Evolutionary conservation across 257 asterid species (phyloP), one percentile per base, ranked within the genome.

Genomic region (Jaltomata sinuosa): DNA sequence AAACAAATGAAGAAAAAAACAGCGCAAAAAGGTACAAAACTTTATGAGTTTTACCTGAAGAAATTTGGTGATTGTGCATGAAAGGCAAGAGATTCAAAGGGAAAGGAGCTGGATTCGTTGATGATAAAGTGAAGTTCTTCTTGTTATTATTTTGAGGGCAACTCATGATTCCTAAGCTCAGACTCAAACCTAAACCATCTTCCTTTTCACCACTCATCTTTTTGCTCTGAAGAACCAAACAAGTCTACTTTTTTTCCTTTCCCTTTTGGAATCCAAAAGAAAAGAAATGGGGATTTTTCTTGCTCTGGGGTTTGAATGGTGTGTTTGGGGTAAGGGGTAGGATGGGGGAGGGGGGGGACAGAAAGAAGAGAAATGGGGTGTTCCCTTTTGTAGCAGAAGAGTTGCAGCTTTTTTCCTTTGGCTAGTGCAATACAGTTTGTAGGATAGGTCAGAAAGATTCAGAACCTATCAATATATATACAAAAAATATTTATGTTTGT

Each of bases 331-430:
- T 1, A 1, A 1, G 45, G 18, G 80, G 6, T n/a, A n/a, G 8
- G 72, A 61, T 83, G 82, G 64, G 8, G 77, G 16, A 85, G 25
- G 67, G 71, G 85, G 91, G 96, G 90, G 96, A 91, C 97, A 93
- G 92, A 90, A 92, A 62, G 97, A 92, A 90, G 92, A 91, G 93
- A 92, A 87, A 88, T 85, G 92, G 93, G 90, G 52, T 88, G 88
- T 89, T 90, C 85, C 84, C 89, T 87, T 86, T 85, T 86, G 85
- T 83, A 87, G 92, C 90, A 91, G 92, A 82, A 86, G 85, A 79
- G 92, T 87, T 89, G 68, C 95, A 93, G 94, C 97, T 89, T 93
- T 93, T 76, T 76, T 72, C 86, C 64, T 59, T 38, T 80, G 82
- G 86, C 87, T 84, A 87, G 85, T 89, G 87, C 57, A 34, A 84